Conservation (phyloP, 805 yeast species). For the Saturnispora mendoncae region DNA sequence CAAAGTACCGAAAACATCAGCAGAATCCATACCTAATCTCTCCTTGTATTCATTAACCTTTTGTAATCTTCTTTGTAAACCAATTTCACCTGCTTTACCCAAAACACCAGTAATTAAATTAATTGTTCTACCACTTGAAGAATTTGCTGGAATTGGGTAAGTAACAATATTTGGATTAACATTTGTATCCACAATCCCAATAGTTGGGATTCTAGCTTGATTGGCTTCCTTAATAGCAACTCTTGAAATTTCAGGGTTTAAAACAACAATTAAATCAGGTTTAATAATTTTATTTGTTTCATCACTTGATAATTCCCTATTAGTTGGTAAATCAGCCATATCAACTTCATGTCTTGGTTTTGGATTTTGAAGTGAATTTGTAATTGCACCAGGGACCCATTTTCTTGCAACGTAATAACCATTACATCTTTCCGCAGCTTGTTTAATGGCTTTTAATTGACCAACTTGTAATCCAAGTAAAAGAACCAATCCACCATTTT, state of each 20-base stretch:
- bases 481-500: slow-evolving; percentile 70
- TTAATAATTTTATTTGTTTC: slow-evolving; percentile 52
- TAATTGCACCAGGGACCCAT: slow-evolving; percentile 94
- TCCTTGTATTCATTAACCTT: slow-evolving; percentile 29
- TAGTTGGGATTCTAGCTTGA: slow-evolving; percentile 77
- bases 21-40: slow-evolving; percentile 20
- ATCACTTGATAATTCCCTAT: slow-evolving; percentile 42
- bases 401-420: slow-evolving; percentile 77
- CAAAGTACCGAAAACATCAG: slow-evolving; percentile 16
- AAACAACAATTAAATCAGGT: slow-evolving; percentile 80
- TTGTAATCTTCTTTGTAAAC: slow-evolving; percentile 49
- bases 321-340: slow-evolving; percentile 59
- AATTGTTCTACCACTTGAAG: slow-evolving; percentile 77
- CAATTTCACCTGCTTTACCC: slow-evolving; percentile 77
- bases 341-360: slow-evolving; percentile 72
- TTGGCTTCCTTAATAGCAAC: slow-evolving; percentile 76
- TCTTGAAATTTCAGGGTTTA: slow-evolving; percentile 84
- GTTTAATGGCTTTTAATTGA: slow-evolving; percentile 63
- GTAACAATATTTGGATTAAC: slow-evolving; percentile 84
- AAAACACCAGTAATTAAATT: slow-evolving; percentile 76
- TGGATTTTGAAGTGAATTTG: slow-evolving; percentile 56
- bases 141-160: slow-evolving; percentile 94
- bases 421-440: slow-evolving; percentile 66
- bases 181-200: slow-evolving; percentile 91
- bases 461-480: slow-evolving; percentile 80